Evolutionary conservation across 495 filamentous ascomycete genomes (phyloP), one percentile per base, ranked within the genome.

Genomic region (Aspergillus haitiensis): DNA sequence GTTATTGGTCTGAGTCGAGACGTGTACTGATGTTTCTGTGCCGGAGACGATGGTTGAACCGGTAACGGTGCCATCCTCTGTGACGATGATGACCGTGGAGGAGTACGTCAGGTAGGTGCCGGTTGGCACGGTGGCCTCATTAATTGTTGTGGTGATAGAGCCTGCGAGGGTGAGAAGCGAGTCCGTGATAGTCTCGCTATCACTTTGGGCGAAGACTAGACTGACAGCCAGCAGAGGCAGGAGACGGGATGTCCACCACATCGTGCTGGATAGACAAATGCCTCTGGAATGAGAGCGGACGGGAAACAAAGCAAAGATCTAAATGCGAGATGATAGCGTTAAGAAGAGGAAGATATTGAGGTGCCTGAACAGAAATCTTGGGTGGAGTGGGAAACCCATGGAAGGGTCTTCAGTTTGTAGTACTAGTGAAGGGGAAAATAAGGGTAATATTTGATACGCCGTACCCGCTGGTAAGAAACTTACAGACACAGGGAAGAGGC

Each of bases 101-200:
- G 69, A 63, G 56, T 76, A 75, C 2, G 73, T 68, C 33, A 71
- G 53, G 55, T 82, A 81, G 52, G 60, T 58, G 34, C 77, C 79
- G 35, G 66, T 63, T 13, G 68, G 57, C 7, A 62, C 42, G 0
- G 65, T 66, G 13, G 66, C 59, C 36, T 74, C 72, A 32, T 53
- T 63, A 27, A 63, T 56, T 44, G 67, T 60, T 31, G 60, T 55
- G 31, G 66, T 57, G 56, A 64, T 53, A 3, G 60, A 58, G 9
- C 59, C 53, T 13, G 62, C 71, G 45, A 73, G 60, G 18, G 70
- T 68, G 48, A 68, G 56, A 18, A 63, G 52, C 56, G 56, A 54
- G 6, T 48, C 53, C 0, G 52, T 56, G 21, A 52, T 59, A 42
- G 56, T 48, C 34, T 59, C 18, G 4, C 46, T 49, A 7, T 46